These are phyloP conservation scores for Macrophomina pseudophaseolina DNA, from an alignment of 2,329 filamentous ascomycete genomes.

Conservation along the genomic window DNA sequence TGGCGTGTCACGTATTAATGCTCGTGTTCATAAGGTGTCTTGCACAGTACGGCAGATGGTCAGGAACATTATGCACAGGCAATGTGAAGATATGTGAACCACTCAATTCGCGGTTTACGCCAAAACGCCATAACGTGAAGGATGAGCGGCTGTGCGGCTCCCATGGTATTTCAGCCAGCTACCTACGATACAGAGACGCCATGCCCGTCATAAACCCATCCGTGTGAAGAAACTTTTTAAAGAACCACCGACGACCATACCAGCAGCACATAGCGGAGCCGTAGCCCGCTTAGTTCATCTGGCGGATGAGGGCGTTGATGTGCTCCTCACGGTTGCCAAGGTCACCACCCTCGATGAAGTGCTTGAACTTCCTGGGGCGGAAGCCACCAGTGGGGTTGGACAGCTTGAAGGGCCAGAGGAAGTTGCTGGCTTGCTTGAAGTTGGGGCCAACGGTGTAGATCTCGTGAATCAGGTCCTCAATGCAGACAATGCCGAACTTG, in stretches of 20 bases:
- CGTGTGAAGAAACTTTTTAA: slow-evolving; percentile 23
- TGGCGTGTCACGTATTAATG: background rate
- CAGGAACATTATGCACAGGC: background rate
- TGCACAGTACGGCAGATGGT: background rate
- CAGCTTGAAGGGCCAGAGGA: slow-evolving; percentile 99
- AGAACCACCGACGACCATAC: slow-evolving; percentile 15
- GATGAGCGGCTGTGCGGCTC: slow-evolving; percentile 27
- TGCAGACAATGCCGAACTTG: slow-evolving; percentile 98
- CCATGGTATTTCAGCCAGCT: slow-evolving; percentile 30
- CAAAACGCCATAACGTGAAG: slow-evolving; percentile 25
- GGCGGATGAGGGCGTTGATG: slow-evolving; percentile 94
- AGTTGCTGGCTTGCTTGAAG: slow-evolving; percentile 98
- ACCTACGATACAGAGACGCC: slow-evolving; percentile 27
- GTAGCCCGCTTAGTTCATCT: slow-evolving; percentile 82
- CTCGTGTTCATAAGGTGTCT: background rate
- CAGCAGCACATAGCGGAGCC: slow-evolving; percentile 21
- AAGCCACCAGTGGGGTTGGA: slow-evolving; percentile 98
- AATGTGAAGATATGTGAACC: slow-evolving; percentile 12
- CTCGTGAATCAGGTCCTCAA: slow-evolving; percentile 99
- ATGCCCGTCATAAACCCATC: slow-evolving; percentile 29
- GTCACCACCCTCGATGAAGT: slow-evolving; percentile 98
- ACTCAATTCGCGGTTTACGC: slow-evolving; percentile 25
- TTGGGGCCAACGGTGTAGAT: slow-evolving; percentile 98
- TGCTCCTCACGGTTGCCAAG: slow-evolving; percentile 97
- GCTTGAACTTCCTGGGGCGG: slow-evolving; percentile 96